Base-by-base conservation (phyloP, 805 yeast species). In the Myxozyma sirexii region DNA sequence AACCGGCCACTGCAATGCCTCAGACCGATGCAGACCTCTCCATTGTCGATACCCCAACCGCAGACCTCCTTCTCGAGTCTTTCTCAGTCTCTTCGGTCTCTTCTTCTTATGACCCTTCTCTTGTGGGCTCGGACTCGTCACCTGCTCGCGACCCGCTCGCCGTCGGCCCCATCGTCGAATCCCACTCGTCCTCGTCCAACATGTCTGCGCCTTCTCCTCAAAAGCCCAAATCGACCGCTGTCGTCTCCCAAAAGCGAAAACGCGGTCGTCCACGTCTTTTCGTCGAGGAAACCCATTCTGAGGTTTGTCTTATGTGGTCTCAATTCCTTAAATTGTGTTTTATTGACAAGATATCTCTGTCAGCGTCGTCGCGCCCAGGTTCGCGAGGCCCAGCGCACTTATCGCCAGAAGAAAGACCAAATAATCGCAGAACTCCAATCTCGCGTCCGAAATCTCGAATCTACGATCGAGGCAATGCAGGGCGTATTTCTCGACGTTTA, bases 311-410 rank as follows among this genome's bases (percentile, higher is more conserved):
- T 29, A 7, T 7, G 6, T 29, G 33, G 13, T 12, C 17, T 27
- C 27, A 8, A 7, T 31, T 15, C 27, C 26, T 12, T 19, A 10
- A 27, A 12, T 8, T 38, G 13, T 21, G 15, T 26, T n/a, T n/a
- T n/a, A 41, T 38, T 44, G 33, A 37, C 54, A 19, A 13, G 17
- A 13, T 10, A n/a, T 13, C 47, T 17, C 27, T 15, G 12, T 7
- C 17, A 56, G 56, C 50, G 56, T 3, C 55, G 60, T 2, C 45
- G 60, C 10, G 60, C 60, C 3, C 60, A 56, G 27, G 49, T 56
- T 31, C 60, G 60, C 26, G 60, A 56, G 12, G 60, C 60, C 4
- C 60, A 56, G 45, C 52, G 60, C 21, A 56, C 60, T 8, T 56
- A 56, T 35, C 46, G 60, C 15, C 56, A 56, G 21, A 56, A 56